phyloP scores from a whole-genome alignment of 2,329 filamentous ascomycete genomes.

The Ceratocystis alfenasii region DNA sequence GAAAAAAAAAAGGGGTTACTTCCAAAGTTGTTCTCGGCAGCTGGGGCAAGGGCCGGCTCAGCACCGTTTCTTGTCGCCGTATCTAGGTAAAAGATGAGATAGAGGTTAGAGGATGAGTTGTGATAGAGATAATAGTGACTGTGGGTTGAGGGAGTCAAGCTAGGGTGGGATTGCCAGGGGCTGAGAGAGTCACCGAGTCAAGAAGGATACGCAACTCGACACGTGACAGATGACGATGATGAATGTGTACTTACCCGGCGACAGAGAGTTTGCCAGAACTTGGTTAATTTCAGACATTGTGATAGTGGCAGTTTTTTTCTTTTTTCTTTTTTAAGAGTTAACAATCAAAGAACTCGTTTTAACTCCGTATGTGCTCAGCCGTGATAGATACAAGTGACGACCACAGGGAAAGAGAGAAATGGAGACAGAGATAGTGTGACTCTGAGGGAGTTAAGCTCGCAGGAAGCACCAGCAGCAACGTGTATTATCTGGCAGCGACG shows the following conservation, averaged over 20 bases:
- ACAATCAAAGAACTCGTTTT: not conserved
- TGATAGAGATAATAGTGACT: not conserved
- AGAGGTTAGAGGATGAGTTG: conserved; percentile 14
- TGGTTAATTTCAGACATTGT: conserved; percentile 86
- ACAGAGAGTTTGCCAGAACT: conserved; percentile 94
- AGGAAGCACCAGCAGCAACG: not conserved
- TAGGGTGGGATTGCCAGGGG: not conserved
- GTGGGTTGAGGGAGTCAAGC: not conserved
- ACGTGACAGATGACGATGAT: conserved; percentile 20
- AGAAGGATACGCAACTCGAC: conserved; percentile 14
- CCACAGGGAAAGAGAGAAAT: not conserved
- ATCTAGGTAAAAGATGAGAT: conserved; percentile 39
- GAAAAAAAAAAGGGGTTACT: conserved; percentile 28
- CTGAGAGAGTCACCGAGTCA: not conserved
- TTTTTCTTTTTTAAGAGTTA: conserved; percentile 16
- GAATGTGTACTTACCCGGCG: conserved; percentile 57
- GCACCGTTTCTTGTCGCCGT: conserved; percentile 77
- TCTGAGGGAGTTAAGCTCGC: not conserved
- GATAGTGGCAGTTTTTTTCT: conserved; percentile 39
- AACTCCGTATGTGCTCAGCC: conserved; percentile 9
- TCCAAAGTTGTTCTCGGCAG: conserved; percentile 93
- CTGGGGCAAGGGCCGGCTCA: conserved; percentile 86
- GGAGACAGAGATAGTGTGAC: not conserved
- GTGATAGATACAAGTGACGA: conserved; percentile 16
- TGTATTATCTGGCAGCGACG: conserved; percentile 5